Conservation (phyloP, 1,139 yeast genomes). For the Keqinozyma sinolaborantium region DNA sequence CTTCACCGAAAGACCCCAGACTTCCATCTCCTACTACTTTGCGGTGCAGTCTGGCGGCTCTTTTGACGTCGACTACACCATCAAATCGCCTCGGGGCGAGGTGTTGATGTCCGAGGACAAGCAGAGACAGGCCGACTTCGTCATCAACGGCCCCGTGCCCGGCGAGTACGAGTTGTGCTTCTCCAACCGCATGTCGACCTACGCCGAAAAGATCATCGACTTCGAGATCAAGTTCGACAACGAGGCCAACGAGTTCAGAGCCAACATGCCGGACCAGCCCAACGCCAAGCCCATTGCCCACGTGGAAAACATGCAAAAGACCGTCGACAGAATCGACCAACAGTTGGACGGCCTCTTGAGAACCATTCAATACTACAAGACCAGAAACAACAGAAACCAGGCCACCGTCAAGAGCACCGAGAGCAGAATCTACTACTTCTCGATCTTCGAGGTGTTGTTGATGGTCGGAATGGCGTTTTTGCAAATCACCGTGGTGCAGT, state of each 20-base stretch:
- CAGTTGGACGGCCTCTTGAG: constrained; percentile 65
- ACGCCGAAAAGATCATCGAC: constrained; percentile 84
- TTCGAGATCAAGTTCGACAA: constrained; percentile 70
- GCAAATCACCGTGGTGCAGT: constrained; percentile 81
- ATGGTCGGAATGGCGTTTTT: constrained; percentile 84
- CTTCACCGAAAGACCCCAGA: constrained; percentile 60
- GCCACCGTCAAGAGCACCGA: constrained; percentile 88
- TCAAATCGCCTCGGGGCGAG: constrained; percentile 65
- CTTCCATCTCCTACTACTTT: constrained; percentile 77
- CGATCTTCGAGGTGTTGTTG: constrained; percentile 73
- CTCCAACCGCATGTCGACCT: constrained; percentile 81
- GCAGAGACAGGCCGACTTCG: constrained; percentile 84
- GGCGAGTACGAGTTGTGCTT: constrained; percentile 97
- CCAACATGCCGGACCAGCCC: constrained; percentile 62
- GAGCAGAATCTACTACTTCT: constrained; percentile 80
- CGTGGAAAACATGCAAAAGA: constrained; percentile 57
- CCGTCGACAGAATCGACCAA: constrained; percentile 61
- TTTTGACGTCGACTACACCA: constrained; percentile 77
- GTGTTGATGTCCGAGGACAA: constrained; percentile 57
- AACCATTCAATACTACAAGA: constrained; percentile 76
- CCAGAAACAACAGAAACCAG: constrained; percentile 91
- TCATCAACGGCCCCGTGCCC: constrained; percentile 57
- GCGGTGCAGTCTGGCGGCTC: constrained; percentile 91
- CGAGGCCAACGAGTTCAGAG: constrained; percentile 48
- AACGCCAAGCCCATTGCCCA: constrained; percentile 55